Evolutionary conservation across 2,329 filamentous ascomycete species (phyloP).

Genomic region (Cladophialophora immunda): DNA sequence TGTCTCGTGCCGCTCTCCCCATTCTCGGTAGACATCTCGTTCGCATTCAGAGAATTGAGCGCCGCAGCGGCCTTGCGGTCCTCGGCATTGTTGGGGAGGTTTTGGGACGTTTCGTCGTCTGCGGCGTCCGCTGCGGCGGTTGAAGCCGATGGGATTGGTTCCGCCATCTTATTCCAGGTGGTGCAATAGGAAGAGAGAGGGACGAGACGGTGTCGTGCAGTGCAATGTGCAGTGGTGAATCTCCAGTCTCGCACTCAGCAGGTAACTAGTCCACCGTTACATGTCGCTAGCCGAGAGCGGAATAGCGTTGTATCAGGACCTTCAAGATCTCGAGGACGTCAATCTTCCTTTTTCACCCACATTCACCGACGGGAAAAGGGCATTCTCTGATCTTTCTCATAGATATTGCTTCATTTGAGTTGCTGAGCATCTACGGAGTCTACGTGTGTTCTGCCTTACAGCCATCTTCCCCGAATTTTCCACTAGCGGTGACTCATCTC

Average conservation of each 20-base stretch:
- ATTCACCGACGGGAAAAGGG: background rate
- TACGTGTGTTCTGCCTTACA: background rate
- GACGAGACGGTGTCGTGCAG: background rate
- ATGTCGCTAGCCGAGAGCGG: slow-evolving; percentile 9
- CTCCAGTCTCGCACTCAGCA: background rate
- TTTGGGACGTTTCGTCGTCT: slow-evolving; percentile 42
- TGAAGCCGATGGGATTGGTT: slow-evolving; percentile 52
- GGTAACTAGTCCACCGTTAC: slow-evolving; percentile 1
- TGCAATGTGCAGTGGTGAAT: background rate
- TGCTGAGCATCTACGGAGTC: background rate
- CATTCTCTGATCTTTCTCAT: background rate
- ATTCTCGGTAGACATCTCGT: slow-evolving; percentile 49
- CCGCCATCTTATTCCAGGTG: slow-evolving; percentile 48
- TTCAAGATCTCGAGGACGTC: background rate
- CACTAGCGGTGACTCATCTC: background rate
- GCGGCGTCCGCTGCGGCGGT: slow-evolving; percentile 47
- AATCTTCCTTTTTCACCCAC: background rate
- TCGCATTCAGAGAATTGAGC: slow-evolving; percentile 56
- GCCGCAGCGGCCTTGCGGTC: slow-evolving; percentile 61
- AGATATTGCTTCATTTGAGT: background rate
- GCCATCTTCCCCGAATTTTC: background rate
- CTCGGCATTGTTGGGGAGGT: slow-evolving; percentile 55
- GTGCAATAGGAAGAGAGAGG: slow-evolving; percentile 45
- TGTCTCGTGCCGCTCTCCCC: slow-evolving; percentile 42
- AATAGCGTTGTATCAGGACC: slow-evolving; percentile 12